Percentiles rank a stretch among this genome's conserved stretches.
Conservation (phyloP, 208 protist species). For the Wallacemonas sp. region DNA sequence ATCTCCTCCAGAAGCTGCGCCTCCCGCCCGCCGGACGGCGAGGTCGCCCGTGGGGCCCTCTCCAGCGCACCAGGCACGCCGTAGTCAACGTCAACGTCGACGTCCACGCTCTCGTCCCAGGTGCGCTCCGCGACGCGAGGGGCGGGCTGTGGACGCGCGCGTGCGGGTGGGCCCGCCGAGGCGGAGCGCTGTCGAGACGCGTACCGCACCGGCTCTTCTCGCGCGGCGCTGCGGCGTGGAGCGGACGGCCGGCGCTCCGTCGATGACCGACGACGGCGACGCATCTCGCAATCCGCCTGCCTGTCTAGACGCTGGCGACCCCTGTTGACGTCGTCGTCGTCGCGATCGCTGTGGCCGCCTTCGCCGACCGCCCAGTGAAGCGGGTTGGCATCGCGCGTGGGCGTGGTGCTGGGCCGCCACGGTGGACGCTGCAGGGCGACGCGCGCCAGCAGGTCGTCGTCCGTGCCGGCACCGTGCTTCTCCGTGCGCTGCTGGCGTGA, state of each 20-base stretch:
- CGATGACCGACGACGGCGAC: too few species aligned
- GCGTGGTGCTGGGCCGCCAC: conserved; percentile 5
- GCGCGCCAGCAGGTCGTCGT: conserved; percentile 4
- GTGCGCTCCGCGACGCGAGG: too few species aligned
- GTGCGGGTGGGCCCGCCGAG: too few species aligned
- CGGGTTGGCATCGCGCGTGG: not conserved
- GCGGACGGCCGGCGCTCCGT: too few species aligned
- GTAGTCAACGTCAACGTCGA: too few species aligned
- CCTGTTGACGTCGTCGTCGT: not conserved
- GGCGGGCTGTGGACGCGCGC: too few species aligned
- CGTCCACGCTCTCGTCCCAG: too few species aligned
- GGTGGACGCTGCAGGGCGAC: conserved; percentile 12
- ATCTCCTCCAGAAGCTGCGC: conserved; percentile 17
- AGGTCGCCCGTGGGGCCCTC: not conserved
- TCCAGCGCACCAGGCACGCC: not conserved
- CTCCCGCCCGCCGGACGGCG: not conserved
- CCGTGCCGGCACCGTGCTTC: not conserved
- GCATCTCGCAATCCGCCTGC: not conserved
- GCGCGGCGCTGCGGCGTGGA: too few species aligned
- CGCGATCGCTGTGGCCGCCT: not conserved
- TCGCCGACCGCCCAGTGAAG: conserved; percentile 7
- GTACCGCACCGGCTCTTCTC: too few species aligned
- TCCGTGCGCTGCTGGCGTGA: conserved; percentile 11
- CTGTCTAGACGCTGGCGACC: not conserved
- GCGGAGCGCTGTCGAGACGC: too few species aligned